Base-by-base conservation (phyloP, 1,284 basidiomycete genomes). In the Melampsora larici-populina region DNA sequence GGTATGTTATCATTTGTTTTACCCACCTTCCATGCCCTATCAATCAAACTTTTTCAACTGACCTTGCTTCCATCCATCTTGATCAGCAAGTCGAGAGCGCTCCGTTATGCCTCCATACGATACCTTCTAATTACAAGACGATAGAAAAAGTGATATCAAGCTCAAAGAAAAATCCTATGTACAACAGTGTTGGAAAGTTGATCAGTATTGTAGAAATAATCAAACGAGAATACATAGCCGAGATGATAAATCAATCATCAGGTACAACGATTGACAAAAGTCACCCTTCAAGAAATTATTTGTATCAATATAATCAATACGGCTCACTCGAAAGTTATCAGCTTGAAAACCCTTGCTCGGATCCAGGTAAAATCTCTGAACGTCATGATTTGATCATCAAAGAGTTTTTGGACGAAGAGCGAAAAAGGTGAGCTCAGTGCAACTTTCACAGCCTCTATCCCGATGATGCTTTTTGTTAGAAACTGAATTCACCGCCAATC, bases 171-270 rank as follows among this genome's bases (percentile, higher is more conserved):
- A 76, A 76, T 66, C 74, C 74, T n/a, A 55, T 62, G 40, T 68
- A 76, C 31, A 76, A 76, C 62, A 66, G 29, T 15, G 66, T 76
- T 21, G 74, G 74, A 24, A 88, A 89, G 0, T 86, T 94, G 9
- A 86, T 94, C 69, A 89, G 90, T 0, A 90, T 93, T 4, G 89
- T 89, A 0, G 92, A 94, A 84, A 92, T 93, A 78, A 88, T 93
- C 81, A 93, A 94, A 83, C 87, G 92, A 46, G 90, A 92, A 81
- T 92, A 89, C 82, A 79, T 91, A 79, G 77, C 75, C 29, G 78
- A 78, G n/a, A 71, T 74, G 40, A 17, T 48, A 33, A 48, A 31
- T 18, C 17, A 40, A 36, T 68, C 29, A n/a, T 33, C 31, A 58
- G 36, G 55, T 40, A 58, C 9, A 17, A 43, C 51, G 18, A 58